phyloP scores from a whole-genome alignment of 202 grass and related monocot genomes.

The Alloteropsis angusta region DNA sequence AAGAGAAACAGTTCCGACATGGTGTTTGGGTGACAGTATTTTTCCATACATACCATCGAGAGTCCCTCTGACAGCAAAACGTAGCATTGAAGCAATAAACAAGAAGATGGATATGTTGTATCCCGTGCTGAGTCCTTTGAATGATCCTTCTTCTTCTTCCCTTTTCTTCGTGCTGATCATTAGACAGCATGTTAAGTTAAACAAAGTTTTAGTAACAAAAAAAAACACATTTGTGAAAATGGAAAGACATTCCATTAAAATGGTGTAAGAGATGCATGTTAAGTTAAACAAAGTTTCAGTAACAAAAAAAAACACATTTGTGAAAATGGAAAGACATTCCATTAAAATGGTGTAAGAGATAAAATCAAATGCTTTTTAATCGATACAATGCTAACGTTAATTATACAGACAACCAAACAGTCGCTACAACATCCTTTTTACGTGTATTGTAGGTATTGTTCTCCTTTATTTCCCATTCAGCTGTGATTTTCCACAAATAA shows the following conservation, averaged over 20 bases:
- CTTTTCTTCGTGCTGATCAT: conserved; percentile 64
- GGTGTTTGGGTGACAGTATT: neutral
- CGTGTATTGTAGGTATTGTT: neutral
- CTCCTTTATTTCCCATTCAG: neutral
- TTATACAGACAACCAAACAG: neutral
- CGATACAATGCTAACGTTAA: neutral
- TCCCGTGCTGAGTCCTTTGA: conserved; percentile 60
- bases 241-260: neutral
- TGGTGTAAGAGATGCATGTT: neutral
- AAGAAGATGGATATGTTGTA: conserved; percentile 47
- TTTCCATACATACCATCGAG: conserved; percentile 56
- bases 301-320: conserved; percentile 15
- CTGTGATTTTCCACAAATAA: neutral
- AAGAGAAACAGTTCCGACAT: neutral
- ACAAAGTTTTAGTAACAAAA: conserved; percentile 14
- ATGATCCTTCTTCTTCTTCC: conserved; percentile 91
- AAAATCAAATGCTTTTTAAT: neutral
- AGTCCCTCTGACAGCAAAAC: conserved; percentile 89
- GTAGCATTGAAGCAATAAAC: conserved; percentile 83
- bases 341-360: neutral
- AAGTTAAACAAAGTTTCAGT: conserved; percentile 1
- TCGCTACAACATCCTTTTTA: neutral
- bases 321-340: neutral
- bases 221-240: conserved; percentile 11
- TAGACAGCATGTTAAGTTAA: conserved; percentile 1